Evolutionary conservation across 2,329 filamentous ascomycete species (phyloP), one percentile per base, ranked within the genome.

Genomic region (Sclerotinia subarctica): DNA sequence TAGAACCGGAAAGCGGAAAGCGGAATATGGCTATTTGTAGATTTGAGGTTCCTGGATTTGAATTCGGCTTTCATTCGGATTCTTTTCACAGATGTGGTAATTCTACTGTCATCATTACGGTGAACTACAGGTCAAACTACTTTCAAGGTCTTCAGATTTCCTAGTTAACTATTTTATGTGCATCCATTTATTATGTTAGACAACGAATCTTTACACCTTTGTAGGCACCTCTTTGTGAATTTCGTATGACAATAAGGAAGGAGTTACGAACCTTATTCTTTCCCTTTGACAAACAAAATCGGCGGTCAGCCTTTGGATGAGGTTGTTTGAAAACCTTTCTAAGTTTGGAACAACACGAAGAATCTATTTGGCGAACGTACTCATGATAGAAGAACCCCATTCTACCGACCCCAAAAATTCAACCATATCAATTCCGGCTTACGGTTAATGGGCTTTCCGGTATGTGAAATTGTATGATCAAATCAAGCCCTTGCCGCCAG

Each of bases 61-160:
- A 10, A 10, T 38, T 46, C 46, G 35, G 56, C 46, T n/a, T 52
- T 54, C n/a, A 15, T 62, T 53, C 46, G 47, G 65, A 46, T 67
- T 63, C 38, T 67, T 32, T 46, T 42, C 19, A 59, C 56, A 59
- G 19, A 59, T 44, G 19, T 46, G 38, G 52, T 32, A 57, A 58
- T 59, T 17, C 42, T 42, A 52, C 38, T 44, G 26, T 44, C 10
- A 46, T 59, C 26, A 53, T 8, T 67, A 67, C 65, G 65, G 65
- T 26, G 65, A 52, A 62, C 56, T 46, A 35, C 46, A 62, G 10
- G 29, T 7, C 21, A 5, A 5, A 5, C 11, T 56, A 15, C 5
- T 60, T n/a, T 32, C 17, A 10, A 47, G 11, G 4, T 46, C 24
- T 65, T 53, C 5, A 42, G 10, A 26, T 51, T 32, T 52, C n/a